Evolutionary conservation across 305 asterid genomes (phyloP), one percentile per base, ranked within the genome.

Genomic region (Rubia tinctorum): DNA sequence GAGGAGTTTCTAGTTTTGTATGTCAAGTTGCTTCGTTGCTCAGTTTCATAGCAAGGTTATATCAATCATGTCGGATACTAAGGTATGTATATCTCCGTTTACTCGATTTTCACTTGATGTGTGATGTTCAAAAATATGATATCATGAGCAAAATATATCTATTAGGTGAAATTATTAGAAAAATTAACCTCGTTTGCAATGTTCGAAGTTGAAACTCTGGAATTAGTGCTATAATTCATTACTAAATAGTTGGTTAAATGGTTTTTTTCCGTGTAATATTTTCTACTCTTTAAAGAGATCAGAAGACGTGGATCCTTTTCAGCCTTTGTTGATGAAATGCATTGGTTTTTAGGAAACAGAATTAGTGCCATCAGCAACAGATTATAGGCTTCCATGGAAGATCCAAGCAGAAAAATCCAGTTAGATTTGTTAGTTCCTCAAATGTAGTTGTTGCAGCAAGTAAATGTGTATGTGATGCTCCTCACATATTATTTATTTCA

Each of bases 51-150:
- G 91, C 83, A 92, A 89, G 77, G 99, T 87, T 78, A 75, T 95
- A 73, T 88, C 99, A 74, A 89, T 95, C 66, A 95, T 95, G 99
- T 80, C 92, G 84, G 99, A 95, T 83, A 92, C 99, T 73, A 95
- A 95, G 96, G 98, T 94, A 87, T 49, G 59, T 40, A 43, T 15
- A 63, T 66, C 64, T 69, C 51, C 15, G 34, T 20, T 77, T 37
- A 18, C 17, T 44, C 37, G 61, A 71, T 62, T 69, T 60, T 44
- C 64, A 10, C 3, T 20, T 8, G 25, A 55, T n/a, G 62, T 18
- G n/a, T 43, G 12, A 55, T n/a, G n/a, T n/a, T n/a, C n/a, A n/a
- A n/a, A n/a, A n/a, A n/a, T n/a, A n/a, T n/a, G n/a, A n/a, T n/a
- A n/a, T n/a, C n/a, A n/a, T n/a, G n/a, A n/a, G n/a, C n/a, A n/a